A percentile compares a stretch with the other conserved stretches of the same genome.
Evolutionary conservation across 306 rosid genomes (phyloP).

Genomic region (Corylus americana): DNA sequence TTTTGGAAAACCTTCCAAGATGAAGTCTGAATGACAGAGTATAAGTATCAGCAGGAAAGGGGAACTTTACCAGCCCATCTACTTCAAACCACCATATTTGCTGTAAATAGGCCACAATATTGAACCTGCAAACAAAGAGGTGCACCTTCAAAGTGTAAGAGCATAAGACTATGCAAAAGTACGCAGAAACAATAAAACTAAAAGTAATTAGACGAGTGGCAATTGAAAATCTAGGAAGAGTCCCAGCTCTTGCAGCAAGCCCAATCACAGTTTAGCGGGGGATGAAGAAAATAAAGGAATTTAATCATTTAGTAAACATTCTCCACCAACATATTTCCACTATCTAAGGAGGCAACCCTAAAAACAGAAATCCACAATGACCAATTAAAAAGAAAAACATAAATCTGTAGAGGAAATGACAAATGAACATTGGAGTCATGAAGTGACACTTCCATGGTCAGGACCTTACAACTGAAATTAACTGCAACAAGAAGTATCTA

Average conservation of each 20-base stretch:
- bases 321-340: not conserved
- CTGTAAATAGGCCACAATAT: constrained; percentile 77
- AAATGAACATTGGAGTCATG: not conserved
- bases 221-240: not conserved
- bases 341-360: not conserved
- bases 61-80: constrained; percentile 74
- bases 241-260: not conserved
- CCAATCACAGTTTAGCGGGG: not conserved
- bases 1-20: constrained; percentile 75
- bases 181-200: constrained; percentile 4
- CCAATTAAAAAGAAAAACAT: not conserved
- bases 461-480: not conserved
- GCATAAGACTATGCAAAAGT: constrained; percentile 1
- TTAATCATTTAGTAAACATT: not conserved
- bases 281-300: not conserved
- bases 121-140: constrained; percentile 67
- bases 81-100: constrained; percentile 99
- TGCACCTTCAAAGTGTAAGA: constrained; percentile 16
- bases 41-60: constrained; percentile 78
- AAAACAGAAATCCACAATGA: not conserved
- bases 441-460: not conserved
- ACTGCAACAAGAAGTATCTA: not conserved
- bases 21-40: constrained; percentile 86
- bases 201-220: not conserved
- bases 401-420: not conserved